Conservation (phyloP, 345 rosid species). For the Psidium friedrichsthalianum region DNA sequence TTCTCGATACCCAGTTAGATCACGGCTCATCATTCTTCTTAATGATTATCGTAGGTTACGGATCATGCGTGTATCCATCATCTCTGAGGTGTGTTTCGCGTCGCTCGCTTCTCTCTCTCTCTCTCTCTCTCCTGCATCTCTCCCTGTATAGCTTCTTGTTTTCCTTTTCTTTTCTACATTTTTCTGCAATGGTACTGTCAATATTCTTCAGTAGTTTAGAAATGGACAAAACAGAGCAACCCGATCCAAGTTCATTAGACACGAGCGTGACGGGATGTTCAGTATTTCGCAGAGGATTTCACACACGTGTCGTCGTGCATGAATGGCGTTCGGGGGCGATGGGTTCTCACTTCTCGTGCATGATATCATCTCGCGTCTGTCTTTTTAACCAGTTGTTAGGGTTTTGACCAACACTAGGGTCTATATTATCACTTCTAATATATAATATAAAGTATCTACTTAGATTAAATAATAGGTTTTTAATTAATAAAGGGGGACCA, state of each 20-base stretch:
- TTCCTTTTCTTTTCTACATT: neutral
- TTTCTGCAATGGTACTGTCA: neutral
- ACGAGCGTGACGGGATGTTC: neutral
- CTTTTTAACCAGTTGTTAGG: neutral
- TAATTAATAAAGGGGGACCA: neutral
- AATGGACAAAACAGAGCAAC: neutral
- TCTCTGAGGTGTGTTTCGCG: conserved; percentile 15
- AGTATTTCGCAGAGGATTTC: neutral
- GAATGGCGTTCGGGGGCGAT: neutral
- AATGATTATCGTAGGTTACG: conserved; percentile 18
- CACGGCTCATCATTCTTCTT: neutral
- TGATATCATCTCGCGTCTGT: neutral
- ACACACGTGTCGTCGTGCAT: neutral
- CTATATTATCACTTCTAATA: neutral
- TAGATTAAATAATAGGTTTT: neutral
- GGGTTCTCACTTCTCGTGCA: neutral
- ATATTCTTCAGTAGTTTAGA: neutral
- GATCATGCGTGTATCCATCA: conserved; percentile 39
- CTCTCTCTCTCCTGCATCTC: neutral
- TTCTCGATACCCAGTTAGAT: neutral
- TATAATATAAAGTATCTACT: neutral
- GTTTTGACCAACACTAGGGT: neutral
- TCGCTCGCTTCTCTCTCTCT: neutral
- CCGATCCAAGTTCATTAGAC: neutral
- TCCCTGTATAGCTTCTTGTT: neutral